Conservation (phyloP, 129 eudicot species). For the Flaveria linearis region DNA sequence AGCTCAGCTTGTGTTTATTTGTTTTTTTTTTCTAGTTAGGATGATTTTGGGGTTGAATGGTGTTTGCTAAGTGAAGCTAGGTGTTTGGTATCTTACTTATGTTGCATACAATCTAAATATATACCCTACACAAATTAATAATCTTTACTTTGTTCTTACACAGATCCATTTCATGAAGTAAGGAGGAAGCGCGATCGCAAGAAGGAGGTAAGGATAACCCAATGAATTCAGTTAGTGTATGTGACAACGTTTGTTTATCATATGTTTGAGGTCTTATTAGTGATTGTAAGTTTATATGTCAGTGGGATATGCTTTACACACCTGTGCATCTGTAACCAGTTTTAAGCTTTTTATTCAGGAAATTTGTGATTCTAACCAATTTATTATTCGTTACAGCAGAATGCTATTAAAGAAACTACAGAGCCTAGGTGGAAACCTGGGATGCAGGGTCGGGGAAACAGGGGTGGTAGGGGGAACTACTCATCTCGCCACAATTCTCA, state of each 20-base stretch:
- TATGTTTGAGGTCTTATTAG: neutral
- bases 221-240: neutral
- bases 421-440: slow-evolving; percentile 73
- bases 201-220: slow-evolving; percentile 62
- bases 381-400: slow-evolving; percentile 34
- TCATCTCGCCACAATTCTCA: slow-evolving; percentile 50
- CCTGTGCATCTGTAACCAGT: slow-evolving; percentile 2
- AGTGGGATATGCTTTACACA: no score
- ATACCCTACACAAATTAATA: neutral
- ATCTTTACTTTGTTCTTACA: slow-evolving; percentile 26
- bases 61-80: neutral
- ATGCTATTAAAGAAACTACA: slow-evolving; percentile 53
- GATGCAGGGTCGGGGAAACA: slow-evolving; percentile 61
- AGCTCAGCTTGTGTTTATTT: slow-evolving; percentile 8
- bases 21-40: neutral
- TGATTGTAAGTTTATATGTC: neutral
- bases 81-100: no score
- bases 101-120: no score
- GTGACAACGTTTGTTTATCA: neutral
- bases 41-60: slow-evolving; percentile 10
- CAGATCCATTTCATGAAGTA: slow-evolving; percentile 94
- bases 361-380: neutral
- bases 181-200: slow-evolving; percentile 77
- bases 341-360: neutral
- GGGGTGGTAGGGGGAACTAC: slow-evolving; percentile 68